Evolutionary conservation across 2,329 filamentous ascomycete genomes (phyloP).

Genomic region (Diaporthe aspalathi): DNA sequence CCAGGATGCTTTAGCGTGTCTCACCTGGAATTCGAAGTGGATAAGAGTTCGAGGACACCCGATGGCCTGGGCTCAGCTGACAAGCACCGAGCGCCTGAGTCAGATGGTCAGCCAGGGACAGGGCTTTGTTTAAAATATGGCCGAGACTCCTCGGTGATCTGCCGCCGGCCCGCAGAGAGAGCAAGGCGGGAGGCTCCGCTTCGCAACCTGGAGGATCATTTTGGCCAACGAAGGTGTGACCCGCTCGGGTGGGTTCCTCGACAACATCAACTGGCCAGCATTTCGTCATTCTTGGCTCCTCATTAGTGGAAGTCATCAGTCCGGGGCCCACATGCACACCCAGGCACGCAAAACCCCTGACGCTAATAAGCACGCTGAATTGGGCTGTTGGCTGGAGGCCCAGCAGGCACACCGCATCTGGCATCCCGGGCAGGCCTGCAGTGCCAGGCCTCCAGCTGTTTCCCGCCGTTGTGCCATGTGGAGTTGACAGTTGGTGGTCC

Average conservation of each 20-base stretch:
- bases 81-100: not conserved
- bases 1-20: constrained; percentile 22
- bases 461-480: not conserved
- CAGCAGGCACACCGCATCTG: constrained; percentile 19
- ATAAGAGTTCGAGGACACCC: not conserved
- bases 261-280: not conserved
- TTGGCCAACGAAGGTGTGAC: not conserved
- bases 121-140: not conserved
- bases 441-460: not conserved
- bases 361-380: no score
- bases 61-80: not conserved
- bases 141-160: constrained; percentile 10
- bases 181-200: not conserved
- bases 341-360: constrained; percentile 15
- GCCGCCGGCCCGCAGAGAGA: constrained; percentile 7
- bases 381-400: not conserved
- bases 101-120: not conserved
- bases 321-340: constrained; percentile 2
- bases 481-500: not conserved
- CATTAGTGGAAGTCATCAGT: constrained; percentile 20
- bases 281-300: constrained; percentile 15
- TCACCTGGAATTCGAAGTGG: constrained; percentile 26
- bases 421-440: not conserved
- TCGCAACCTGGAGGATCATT: not conserved
- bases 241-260: not conserved